Evolutionary conservation across 2,329 filamentous ascomycete genomes (phyloP), one percentile per base, ranked within the genome.

Genomic region (Aspergillus terreus): DNA sequence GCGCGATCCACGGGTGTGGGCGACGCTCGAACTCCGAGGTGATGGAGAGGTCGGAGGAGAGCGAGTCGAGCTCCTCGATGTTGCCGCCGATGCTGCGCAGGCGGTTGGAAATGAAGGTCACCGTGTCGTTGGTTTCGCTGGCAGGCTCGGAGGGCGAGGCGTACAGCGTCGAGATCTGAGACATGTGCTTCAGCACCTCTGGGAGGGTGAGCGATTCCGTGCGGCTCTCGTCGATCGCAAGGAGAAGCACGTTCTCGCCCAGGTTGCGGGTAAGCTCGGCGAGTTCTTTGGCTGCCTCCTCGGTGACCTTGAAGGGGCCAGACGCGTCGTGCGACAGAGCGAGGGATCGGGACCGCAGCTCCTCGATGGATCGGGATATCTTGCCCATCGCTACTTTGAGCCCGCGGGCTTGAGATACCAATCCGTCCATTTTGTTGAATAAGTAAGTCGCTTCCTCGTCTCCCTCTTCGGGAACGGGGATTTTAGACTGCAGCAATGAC

Each of bases 381-480:
- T 95, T 95, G 50, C 85, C 83, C 44, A 88, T 83, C 45, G 92
- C 80, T 32, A 96, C 88, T 77, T 95, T 96, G 50, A 87, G 82
- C 65, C 88, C 91, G 54, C 92, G 83, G 6, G 88, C 88, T 63
- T 91, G 86, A 12, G 82, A 84, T 53, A 91, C 81, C 49, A 91
- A 82, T 14, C 79, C 70, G 53, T 95, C 90, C 1, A 86, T 77
- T 67, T 86, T 88, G 63, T 83, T 84, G 27, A 81, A 70, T 60
- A 95, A 86, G 60, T 87, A 80, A 54, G 84, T 75, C 10, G 80
- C 81, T 58, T 90, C 85, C 23, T 87, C 83, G 17, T 89, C 87
- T 47, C 87, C 85, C 6, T 88, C 85, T 7, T 73, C 75, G 9
- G 71, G 71, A 1, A 72, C 65, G 1, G 82, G 77, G 4, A 92